Evolutionary conservation across 2,329 filamentous ascomycete species (phyloP), one percentile per base, ranked within the genome.

Genomic region (Ceratocystis harringtonii): DNA sequence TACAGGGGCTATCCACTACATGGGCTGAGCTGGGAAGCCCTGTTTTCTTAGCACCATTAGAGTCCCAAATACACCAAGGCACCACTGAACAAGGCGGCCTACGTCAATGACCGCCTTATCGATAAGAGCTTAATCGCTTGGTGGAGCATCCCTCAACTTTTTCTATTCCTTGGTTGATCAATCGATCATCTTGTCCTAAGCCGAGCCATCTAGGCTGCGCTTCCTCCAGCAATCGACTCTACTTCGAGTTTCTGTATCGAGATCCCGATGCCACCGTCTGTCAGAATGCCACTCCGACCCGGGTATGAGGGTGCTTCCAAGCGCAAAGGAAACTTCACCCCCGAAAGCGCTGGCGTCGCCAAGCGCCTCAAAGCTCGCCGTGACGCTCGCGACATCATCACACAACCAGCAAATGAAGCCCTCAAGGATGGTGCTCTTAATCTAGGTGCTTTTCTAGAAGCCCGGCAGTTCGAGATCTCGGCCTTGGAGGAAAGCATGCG

Each of bases 391-490:
- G 75, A 73, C 69, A 81, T 84, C 69, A 78, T 78, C 48, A 74
- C 77, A 19, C 81, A 83, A 70, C 74, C 76, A 17, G 76, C 80
- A 17, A 77, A 81, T 50, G 77, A 77, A 8, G 80, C 79, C 5
- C 74, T 83, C 28, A 79, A 79, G 62, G 84, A 88, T 75, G 94
- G 92, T 72, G 87, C 95, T 72, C 81, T 99, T 67, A 87, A 96
- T 72, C 81, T 96, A 63, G 84, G 88, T 70, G 84, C 87, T 32
- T 99, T 97, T 71, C 81, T 97, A 70, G 85, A 85, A 70, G 86
- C 90, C 10, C 88, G 92, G 68, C 87, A 95, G 72, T 95, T 89
- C 71, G 92, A 97, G 77, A 95, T 99, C 70, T 84, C 83, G 66
- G 87, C 92, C 1, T 78, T 97, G 60, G 89, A 96, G 73, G 80